Evolutionary conservation across 1,284 basidiomycete species (phyloP).

Genomic region (Puccinia hordei): DNA sequence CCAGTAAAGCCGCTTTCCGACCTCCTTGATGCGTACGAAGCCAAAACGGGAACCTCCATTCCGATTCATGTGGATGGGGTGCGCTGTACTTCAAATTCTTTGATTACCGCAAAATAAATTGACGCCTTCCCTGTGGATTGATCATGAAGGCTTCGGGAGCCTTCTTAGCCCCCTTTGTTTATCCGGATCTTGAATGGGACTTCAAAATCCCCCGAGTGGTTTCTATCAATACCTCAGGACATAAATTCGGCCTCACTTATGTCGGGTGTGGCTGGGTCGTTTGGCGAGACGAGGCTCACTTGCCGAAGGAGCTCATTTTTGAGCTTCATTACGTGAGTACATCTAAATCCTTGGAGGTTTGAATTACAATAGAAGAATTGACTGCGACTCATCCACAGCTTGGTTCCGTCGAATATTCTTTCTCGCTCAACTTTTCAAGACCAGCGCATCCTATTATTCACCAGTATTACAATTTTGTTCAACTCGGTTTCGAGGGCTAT

Average conservation of each 20-base stretch:
- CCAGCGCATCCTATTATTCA: slow-evolving; percentile 86
- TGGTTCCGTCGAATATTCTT: slow-evolving; percentile 69
- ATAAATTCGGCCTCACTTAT: slow-evolving; percentile 84
- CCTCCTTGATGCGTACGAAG: slow-evolving; percentile 81
- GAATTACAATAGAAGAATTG: not conserved
- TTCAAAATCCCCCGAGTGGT: slow-evolving; percentile 83
- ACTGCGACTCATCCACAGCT: slow-evolving; percentile 57
- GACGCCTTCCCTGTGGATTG: slow-evolving; percentile 27
- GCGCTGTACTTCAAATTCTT: slow-evolving; percentile 11
- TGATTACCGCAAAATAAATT: not conserved
- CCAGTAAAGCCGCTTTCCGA: slow-evolving; percentile 83
- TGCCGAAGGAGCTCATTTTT: slow-evolving; percentile 87
- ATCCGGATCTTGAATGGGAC: slow-evolving; percentile 80
- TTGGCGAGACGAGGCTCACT: slow-evolving; percentile 69
- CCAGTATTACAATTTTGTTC: slow-evolving; percentile 78
- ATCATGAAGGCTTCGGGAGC: slow-evolving; percentile 76
- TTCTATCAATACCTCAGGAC: slow-evolving; percentile 78
- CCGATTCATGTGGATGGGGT: slow-evolving; percentile 71
- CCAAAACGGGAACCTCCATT: slow-evolving; percentile 68
- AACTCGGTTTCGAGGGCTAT: slow-evolving; percentile 76
- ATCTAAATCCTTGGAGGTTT: slow-evolving; percentile 61
- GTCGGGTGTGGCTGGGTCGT: slow-evolving; percentile 87
- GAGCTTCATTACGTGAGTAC: slow-evolving; percentile 78
- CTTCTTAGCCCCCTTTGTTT: slow-evolving; percentile 78
- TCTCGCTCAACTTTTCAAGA: slow-evolving; percentile 92